phyloP scores from a whole-genome alignment of 1,284 basidiomycete genomes.

The Leccinum fallax region DNA sequence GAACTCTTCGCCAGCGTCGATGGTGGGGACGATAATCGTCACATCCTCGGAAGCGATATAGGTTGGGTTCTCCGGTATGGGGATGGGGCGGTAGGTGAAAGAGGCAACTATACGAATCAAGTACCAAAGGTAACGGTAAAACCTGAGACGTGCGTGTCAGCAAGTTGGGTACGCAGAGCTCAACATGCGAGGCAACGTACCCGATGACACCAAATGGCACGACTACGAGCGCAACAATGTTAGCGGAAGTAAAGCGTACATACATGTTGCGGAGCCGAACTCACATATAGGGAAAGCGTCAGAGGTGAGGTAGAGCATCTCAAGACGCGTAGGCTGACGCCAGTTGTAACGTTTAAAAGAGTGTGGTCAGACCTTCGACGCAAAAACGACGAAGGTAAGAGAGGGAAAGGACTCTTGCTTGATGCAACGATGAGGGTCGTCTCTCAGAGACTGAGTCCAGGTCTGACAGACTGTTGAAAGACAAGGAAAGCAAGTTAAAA shows the following conservation, averaged over 20 bases:
- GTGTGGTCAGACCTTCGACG: background rate
- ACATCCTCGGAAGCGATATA: conserved; percentile 73
- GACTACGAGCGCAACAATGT: conserved; percentile 47
- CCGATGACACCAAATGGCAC: conserved; percentile 91
- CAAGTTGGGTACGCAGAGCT: background rate
- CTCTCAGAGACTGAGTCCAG: background rate
- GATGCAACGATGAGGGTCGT: background rate
- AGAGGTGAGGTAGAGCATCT: conserved; percentile 1
- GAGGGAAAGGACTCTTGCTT: background rate
- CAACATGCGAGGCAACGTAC: conserved; percentile 44
- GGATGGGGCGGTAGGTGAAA: background rate
- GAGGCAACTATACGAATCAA: conserved; percentile 9
- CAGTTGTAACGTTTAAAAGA: background rate
- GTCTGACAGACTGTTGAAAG: background rate
- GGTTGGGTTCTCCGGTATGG: background rate
- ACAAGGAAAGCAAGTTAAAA: background rate
- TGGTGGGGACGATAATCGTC: conserved; percentile 93
- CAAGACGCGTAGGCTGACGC: background rate
- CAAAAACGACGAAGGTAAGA: background rate
- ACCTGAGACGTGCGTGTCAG: conserved; percentile 42
- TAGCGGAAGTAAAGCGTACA: background rate
- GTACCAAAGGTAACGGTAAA: conserved; percentile 92
- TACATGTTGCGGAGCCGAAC: background rate
- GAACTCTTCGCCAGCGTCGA: conserved; percentile 85
- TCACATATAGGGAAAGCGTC: background rate